Percentiles rank a stretch among this genome's conserved stretches.
phyloP scores from a whole-genome alignment of 2,329 filamentous ascomycete species.

The Mycosphaerelloides madeirae region DNA sequence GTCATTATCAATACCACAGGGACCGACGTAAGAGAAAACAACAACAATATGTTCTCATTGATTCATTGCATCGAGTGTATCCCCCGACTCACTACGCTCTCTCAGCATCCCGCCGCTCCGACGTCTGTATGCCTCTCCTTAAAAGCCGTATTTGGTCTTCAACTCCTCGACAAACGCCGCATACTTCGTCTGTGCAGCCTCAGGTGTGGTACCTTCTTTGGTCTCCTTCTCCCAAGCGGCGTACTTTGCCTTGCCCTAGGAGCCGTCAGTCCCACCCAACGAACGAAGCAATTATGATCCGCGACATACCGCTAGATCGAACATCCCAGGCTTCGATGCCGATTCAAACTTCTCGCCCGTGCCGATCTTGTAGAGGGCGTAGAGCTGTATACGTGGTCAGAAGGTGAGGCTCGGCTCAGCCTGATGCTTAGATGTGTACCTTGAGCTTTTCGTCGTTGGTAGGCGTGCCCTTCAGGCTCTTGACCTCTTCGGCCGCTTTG shows the following conservation, averaged over 20 bases:
- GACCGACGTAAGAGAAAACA: no score
- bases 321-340: constrained; percentile 3
- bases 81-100: no score
- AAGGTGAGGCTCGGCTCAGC: no score
- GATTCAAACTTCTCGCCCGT: constrained; percentile 1
- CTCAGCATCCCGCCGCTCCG: no score
- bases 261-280: no score
- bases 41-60: no score
- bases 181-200: constrained; percentile 72
- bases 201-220: constrained; percentile 57
- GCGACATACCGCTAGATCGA: constrained; percentile 1
- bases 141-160: constrained; percentile 59
- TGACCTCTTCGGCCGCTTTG: constrained; percentile 2
- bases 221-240: constrained; percentile 68
- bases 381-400: not conserved
- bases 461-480: not conserved
- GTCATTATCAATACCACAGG: no score
- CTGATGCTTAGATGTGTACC: not conserved
- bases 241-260: constrained; percentile 66
- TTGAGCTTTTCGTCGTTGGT: constrained; percentile 4
- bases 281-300: not conserved
- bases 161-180: constrained; percentile 66
- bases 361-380: constrained; percentile 6
- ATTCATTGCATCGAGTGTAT: no score
- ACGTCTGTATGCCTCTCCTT: no score